Conservation (phyloP, 352 stramenopile genomes). For the Globisporangium polare region DNA sequence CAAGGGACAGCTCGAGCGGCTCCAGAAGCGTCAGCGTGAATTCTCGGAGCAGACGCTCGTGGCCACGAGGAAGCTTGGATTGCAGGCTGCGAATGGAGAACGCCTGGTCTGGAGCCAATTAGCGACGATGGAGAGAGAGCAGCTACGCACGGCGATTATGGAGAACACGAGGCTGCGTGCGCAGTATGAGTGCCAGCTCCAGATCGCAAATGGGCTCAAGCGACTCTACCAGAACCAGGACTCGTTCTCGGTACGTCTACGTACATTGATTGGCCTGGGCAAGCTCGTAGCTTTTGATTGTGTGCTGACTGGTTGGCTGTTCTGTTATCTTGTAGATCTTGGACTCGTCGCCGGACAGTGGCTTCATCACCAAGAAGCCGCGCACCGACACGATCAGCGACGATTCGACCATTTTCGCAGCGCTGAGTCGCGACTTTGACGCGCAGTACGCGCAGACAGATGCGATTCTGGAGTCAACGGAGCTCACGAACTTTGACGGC, state of each 20-base stretch:
- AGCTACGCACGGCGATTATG: slow-evolving; percentile 25
- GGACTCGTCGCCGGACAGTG: slow-evolving; percentile 4
- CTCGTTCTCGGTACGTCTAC: slow-evolving; percentile 5
- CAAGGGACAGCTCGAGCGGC: background rate
- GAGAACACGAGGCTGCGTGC: slow-evolving; percentile 30
- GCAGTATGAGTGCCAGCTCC: slow-evolving; percentile 33
- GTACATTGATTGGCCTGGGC: no score
- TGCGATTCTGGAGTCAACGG: slow-evolving; percentile 17
- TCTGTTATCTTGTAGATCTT: background rate
- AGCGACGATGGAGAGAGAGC: slow-evolving; percentile 22
- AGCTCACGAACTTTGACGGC: slow-evolving; percentile 22
- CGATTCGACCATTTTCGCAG: slow-evolving; percentile 26
- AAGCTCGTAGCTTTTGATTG: no score
- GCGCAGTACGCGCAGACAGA: slow-evolving; percentile 26
- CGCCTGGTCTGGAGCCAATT: slow-evolving; percentile 30
- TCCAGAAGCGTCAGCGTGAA: background rate
- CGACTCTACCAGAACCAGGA: slow-evolving; percentile 23
- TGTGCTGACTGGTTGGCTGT: background rate
- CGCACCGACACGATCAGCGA: slow-evolving; percentile 14
- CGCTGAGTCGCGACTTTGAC: slow-evolving; percentile 22
- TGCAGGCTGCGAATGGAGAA: background rate
- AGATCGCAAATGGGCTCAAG: slow-evolving; percentile 31
- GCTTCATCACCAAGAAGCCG: background rate
- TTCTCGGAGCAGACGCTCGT: slow-evolving; percentile 1
- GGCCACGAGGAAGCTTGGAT: background rate